Evolutionary conservation across 2,329 filamentous ascomycete species (phyloP).

Genomic region (Sarocladium oryzae): DNA sequence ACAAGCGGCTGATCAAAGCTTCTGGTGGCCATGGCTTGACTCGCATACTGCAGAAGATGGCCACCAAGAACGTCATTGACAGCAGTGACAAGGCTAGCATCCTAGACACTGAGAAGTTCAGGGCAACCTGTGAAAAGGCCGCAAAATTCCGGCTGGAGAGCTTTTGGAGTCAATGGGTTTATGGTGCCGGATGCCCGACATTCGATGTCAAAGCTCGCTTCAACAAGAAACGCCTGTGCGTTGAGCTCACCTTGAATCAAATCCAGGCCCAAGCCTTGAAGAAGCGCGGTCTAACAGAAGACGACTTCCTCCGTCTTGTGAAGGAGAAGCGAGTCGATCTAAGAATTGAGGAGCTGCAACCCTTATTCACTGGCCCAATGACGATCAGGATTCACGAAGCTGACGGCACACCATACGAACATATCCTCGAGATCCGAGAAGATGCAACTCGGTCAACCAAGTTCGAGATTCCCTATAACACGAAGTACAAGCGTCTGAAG

Average conservation of each 20-base stretch:
- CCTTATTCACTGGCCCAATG: slow-evolving; percentile 92
- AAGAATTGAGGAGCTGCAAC: slow-evolving; percentile 61
- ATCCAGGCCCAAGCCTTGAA: slow-evolving; percentile 35
- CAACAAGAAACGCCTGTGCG: slow-evolving; percentile 94
- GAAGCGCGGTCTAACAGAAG: slow-evolving; percentile 52
- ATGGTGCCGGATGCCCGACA: slow-evolving; percentile 78
- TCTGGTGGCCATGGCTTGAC: slow-evolving; percentile 75
- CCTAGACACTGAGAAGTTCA: slow-evolving; percentile 68
- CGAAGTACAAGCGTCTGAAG: slow-evolving; percentile 97
- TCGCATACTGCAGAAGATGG: slow-evolving; percentile 77
- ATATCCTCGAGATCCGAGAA: slow-evolving; percentile 93
- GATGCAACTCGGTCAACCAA: slow-evolving; percentile 65
- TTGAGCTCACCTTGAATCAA: slow-evolving; percentile 86
- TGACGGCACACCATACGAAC: slow-evolving; percentile 95
- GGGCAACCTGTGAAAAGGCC: slow-evolving; percentile 78
- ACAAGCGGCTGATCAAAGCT: slow-evolving; percentile 83
- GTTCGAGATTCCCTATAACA: slow-evolving; percentile 96
- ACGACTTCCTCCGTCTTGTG: slow-evolving; percentile 76
- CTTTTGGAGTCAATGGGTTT: slow-evolving; percentile 93
- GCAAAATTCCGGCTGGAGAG: slow-evolving; percentile 79
- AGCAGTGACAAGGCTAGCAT: slow-evolving; percentile 59
- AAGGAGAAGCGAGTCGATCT: slow-evolving; percentile 71
- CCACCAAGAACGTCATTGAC: slow-evolving; percentile 73
- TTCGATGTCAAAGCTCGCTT: slow-evolving; percentile 85
- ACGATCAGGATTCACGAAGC: slow-evolving; percentile 97